These are phyloP conservation scores for Novymonas esmeraldas DNA, from an alignment of 208 protist genomes.

Conservation along the genomic window DNA sequence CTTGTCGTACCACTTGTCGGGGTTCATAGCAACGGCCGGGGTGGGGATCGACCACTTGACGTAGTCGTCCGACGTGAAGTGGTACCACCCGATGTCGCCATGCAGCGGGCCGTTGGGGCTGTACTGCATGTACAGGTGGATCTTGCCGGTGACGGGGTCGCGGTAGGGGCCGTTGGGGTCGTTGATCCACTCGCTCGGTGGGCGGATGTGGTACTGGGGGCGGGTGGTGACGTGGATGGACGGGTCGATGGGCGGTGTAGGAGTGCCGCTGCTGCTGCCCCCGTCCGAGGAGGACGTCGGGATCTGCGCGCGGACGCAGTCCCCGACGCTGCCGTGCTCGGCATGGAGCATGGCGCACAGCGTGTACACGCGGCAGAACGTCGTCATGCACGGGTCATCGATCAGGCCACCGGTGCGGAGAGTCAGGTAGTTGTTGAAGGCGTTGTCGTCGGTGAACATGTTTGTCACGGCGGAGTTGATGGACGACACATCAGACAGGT, in stretches of 20 bases:
- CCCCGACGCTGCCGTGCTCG: slow-evolving; percentile 38
- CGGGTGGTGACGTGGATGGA: slow-evolving; percentile 16
- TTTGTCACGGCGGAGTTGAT: slow-evolving; percentile 24
- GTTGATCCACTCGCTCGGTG: slow-evolving; percentile 60
- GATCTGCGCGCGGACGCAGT: slow-evolving; percentile 31
- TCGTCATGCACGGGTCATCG: slow-evolving; percentile 35
- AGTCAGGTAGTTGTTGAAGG: slow-evolving; percentile 57
- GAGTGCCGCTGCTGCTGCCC: slow-evolving; percentile 11
- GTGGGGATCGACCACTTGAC: slow-evolving; percentile 48
- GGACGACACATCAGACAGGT: slow-evolving; percentile 34
- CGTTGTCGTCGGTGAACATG: slow-evolving; percentile 39
- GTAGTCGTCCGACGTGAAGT: slow-evolving; percentile 64
- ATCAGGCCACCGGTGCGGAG: slow-evolving; percentile 50
- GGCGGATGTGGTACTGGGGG: slow-evolving; percentile 58
- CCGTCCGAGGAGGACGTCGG: slow-evolving; percentile 4
- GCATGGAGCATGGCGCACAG: slow-evolving; percentile 55
- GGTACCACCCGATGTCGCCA: slow-evolving; percentile 67
- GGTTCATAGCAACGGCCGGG: slow-evolving; percentile 28
- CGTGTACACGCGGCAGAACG: slow-evolving; percentile 59
- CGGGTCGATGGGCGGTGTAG: not conserved
- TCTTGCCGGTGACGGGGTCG: slow-evolving; percentile 54
- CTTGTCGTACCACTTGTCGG: slow-evolving; percentile 55
- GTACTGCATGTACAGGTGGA: slow-evolving; percentile 73
- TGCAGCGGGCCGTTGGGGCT: slow-evolving; percentile 59
- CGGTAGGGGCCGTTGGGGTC: slow-evolving; percentile 69